Evolutionary conservation across 768 basidiomycete genomes (phyloP).

Genomic region (Leccinum olivaceopallidum): DNA sequence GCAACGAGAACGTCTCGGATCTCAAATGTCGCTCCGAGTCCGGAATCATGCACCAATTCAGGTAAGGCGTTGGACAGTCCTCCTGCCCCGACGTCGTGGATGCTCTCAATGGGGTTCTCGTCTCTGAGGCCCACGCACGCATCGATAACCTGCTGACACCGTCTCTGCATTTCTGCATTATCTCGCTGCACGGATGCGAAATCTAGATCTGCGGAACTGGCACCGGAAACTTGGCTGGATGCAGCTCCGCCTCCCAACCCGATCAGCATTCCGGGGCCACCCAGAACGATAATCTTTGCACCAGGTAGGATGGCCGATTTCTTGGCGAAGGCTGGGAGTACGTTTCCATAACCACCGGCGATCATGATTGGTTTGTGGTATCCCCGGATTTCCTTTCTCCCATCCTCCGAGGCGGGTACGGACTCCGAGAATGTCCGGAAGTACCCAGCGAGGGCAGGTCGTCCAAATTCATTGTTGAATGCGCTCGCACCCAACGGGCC

Average conservation of each 20-base stretch:
- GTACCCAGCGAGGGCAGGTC: constrained; percentile 90
- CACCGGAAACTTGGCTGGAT: constrained; percentile 89
- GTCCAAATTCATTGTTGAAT: constrained; percentile 98
- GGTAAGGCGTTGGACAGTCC: constrained; percentile 96
- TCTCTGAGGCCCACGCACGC: constrained; percentile 67
- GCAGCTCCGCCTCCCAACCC: constrained; percentile 97
- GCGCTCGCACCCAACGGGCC: constrained; percentile 93
- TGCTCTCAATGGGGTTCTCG: constrained; percentile 85
- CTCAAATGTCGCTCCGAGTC: constrained; percentile 89
- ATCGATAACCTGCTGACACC: constrained; percentile 97
- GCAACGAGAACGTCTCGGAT: constrained; percentile 92
- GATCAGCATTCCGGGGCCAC: constrained; percentile 95
- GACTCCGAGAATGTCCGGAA: constrained; percentile 93
- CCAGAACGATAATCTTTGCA: constrained; percentile 88
- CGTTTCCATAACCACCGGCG: constrained; percentile 95
- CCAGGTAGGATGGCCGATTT: constrained; percentile 79
- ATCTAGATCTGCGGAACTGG: constrained; percentile 89
- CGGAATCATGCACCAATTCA: constrained; percentile 94
- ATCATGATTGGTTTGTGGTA: constrained; percentile 99
- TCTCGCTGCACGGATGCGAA: constrained; percentile 98
- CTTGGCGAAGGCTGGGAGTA: constrained; percentile 77
- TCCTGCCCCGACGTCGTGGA: constrained; percentile 98
- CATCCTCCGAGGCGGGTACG: constrained; percentile 54
- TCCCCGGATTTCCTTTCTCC: constrained; percentile 70
- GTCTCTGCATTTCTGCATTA: constrained; percentile 97